Conservation (phyloP, 2,329 filamentous ascomycete species). For the Myriosclerotinia curreyana region DNA sequence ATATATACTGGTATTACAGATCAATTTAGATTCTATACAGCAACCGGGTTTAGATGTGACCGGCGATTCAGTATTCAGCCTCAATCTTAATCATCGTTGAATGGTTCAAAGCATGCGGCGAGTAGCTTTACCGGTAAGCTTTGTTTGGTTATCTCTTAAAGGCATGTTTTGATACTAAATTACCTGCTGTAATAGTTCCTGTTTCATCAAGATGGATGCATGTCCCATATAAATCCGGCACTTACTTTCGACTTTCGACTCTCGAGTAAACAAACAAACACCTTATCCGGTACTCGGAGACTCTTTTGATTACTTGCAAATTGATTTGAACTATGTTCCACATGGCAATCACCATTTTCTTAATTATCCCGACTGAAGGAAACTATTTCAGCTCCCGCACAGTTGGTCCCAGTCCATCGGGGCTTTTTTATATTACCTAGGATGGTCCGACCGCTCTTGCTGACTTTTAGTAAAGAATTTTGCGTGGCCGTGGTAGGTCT, state of each 20-base stretch:
- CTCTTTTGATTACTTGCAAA: background rate
- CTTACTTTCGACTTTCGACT: background rate
- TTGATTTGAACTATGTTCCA: background rate
- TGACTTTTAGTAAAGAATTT: background rate
- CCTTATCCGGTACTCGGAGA: too few species aligned
- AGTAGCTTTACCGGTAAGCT: background rate
- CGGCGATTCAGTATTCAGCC: background rate
- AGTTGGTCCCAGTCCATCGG: slow-evolving; percentile 7
- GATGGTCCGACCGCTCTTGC: background rate
- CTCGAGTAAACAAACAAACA: background rate
- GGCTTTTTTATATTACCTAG: background rate
- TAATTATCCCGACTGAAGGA: background rate
- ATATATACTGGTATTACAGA: background rate
- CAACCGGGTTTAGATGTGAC: too few species aligned
- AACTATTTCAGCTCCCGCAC: background rate
- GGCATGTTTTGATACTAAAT: background rate
- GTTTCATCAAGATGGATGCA: background rate
- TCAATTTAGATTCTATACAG: background rate
- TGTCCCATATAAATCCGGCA: background rate
- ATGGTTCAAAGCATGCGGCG: background rate
- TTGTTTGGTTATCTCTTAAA: too few species aligned
- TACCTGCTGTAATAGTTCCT: background rate
- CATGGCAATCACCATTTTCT: background rate
- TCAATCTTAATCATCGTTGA: background rate
- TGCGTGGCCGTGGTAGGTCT: background rate